These are phyloP conservation scores for Kodamaea arcana DNA, from an alignment of 1,139 yeast species.

Conservation along the genomic window DNA sequence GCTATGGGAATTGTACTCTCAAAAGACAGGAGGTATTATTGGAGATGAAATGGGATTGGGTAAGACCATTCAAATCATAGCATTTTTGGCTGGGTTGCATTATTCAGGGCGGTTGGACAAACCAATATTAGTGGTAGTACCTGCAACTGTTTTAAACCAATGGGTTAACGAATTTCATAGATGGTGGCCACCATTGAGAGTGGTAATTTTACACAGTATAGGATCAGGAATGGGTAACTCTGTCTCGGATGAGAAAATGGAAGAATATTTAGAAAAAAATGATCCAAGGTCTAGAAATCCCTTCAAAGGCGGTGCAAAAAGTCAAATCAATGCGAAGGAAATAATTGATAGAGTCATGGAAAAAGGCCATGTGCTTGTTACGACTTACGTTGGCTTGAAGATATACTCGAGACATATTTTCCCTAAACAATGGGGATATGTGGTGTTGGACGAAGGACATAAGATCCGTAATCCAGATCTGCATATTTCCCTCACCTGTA, in stretches of 20 bases:
- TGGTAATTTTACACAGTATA: constrained; percentile 83
- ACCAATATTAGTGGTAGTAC: constrained; percentile 87
- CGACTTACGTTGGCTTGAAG: constrained; percentile 88
- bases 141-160: constrained; percentile 92
- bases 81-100: constrained; percentile 87
- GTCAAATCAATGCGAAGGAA: constrained; percentile 40
- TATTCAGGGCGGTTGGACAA: constrained; percentile 70
- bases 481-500: constrained; percentile 80
- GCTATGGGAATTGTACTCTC: constrained; percentile 79
- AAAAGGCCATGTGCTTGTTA: constrained; percentile 78
- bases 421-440: constrained; percentile 84
- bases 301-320: constrained; percentile 20
- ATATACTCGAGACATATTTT: constrained; percentile 68
- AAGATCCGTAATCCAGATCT: constrained; percentile 93
- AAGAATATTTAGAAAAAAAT: constrained; percentile 43
- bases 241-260: constrained; percentile 48
- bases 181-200: constrained; percentile 97
- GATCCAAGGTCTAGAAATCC: constrained; percentile 25
- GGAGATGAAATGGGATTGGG: constrained; percentile 99
- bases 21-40: constrained; percentile 87
- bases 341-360: constrained; percentile 48
- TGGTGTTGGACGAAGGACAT: constrained; percentile 92
- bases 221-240: constrained; percentile 75
- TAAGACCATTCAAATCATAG: constrained; percentile 85
- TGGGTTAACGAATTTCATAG: constrained; percentile 95